A percentile compares a stretch with the other conserved stretches of the same genome.
These are phyloP conservation scores for Simplicillium sp. DNA, from an alignment of 2,329 filamentous ascomycete genomes.

Conservation along the genomic window DNA sequence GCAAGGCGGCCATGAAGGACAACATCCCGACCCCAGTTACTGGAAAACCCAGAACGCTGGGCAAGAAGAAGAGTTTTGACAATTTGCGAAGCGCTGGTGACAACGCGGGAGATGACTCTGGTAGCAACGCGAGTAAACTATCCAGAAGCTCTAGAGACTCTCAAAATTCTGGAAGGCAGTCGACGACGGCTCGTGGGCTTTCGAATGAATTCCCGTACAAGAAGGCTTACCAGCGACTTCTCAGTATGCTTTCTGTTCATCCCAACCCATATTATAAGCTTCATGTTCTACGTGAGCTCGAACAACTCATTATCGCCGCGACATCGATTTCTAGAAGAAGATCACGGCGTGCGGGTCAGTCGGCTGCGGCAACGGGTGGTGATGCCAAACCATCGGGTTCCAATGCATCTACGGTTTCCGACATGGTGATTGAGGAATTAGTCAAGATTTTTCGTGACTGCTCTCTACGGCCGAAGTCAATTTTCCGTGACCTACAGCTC, in stretches of 20 bases:
- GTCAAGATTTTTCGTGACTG: slow-evolving; percentile 58
- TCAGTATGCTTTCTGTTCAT: slow-evolving; percentile 81
- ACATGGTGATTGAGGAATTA: slow-evolving; percentile 57
- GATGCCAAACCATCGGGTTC: not conserved
- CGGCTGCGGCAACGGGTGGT: slow-evolving; percentile 3
- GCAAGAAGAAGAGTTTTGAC: slow-evolving; percentile 60
- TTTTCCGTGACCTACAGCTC: slow-evolving; percentile 75
- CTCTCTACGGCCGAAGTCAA: slow-evolving; percentile 63
- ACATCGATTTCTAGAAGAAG: slow-evolving; percentile 30
- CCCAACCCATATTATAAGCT: slow-evolving; percentile 84
- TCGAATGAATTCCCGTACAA: slow-evolving; percentile 64
- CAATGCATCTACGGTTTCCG: slow-evolving; percentile 18
- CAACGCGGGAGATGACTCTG: slow-evolving; percentile 18
- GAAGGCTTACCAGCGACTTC: slow-evolving; percentile 66
- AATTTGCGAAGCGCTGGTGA: slow-evolving; percentile 48
- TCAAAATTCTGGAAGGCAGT: not conserved
- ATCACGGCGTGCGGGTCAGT: slow-evolving; percentile 11
- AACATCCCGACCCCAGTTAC: slow-evolving; percentile 24
- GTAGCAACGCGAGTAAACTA: not conserved
- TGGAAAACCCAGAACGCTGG: slow-evolving; percentile 41
- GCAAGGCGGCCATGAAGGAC: slow-evolving; percentile 27
- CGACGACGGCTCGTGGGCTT: slow-evolving; percentile 1
- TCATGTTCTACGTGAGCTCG: slow-evolving; percentile 71
- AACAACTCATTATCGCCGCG: slow-evolving; percentile 71
- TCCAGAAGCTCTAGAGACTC: not conserved